Percentiles rank a stretch among this genome's conserved stretches.
These are phyloP conservation scores for Delitschia confertaspora DNA, from an alignment of 495 filamentous ascomycete genomes.

Conservation along the genomic window DNA sequence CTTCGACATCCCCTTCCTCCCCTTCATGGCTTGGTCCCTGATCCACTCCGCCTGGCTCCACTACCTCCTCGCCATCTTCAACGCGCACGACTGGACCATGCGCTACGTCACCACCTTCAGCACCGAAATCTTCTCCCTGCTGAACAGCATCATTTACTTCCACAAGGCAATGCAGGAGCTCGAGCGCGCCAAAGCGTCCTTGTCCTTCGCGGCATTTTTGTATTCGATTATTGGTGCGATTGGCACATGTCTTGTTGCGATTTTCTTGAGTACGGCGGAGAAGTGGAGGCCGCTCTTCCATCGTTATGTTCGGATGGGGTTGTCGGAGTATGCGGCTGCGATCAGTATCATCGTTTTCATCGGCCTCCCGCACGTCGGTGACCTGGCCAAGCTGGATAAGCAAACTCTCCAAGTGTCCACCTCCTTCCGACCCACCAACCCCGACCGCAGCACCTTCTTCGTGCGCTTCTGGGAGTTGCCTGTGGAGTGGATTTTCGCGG, in stretches of 20 bases:
- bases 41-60: conserved; percentile 66
- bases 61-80: conserved; percentile 59
- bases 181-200: conserved; percentile 47
- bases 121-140: conserved; percentile 61
- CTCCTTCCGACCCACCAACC: conserved; percentile 51
- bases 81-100: conserved; percentile 73
- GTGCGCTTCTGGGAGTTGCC: conserved; percentile 60
- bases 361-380: conserved; percentile 56
- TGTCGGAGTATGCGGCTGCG: conserved; percentile 61
- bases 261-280: conserved; percentile 55
- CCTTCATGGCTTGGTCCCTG: conserved; percentile 67
- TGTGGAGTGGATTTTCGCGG: conserved; percentile 52
- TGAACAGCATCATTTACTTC: conserved; percentile 69
- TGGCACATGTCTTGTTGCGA: conserved; percentile 60
- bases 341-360: conserved; percentile 65
- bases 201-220: conserved; percentile 60
- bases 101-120: conserved; percentile 65
- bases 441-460: conserved; percentile 51
- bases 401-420: conserved; percentile 51
- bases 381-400: conserved; percentile 53
- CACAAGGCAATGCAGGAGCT: conserved; percentile 66
- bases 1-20: conserved; percentile 59
- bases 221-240: conserved; percentile 61
- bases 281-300: conserved; percentile 59
- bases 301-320: conserved; percentile 54